A percentile compares a stretch with the other conserved stretches of the same genome.
These are phyloP conservation scores for Phytophthora melonis DNA, from an alignment of 352 stramenopile genomes.

Conservation along the genomic window DNA sequence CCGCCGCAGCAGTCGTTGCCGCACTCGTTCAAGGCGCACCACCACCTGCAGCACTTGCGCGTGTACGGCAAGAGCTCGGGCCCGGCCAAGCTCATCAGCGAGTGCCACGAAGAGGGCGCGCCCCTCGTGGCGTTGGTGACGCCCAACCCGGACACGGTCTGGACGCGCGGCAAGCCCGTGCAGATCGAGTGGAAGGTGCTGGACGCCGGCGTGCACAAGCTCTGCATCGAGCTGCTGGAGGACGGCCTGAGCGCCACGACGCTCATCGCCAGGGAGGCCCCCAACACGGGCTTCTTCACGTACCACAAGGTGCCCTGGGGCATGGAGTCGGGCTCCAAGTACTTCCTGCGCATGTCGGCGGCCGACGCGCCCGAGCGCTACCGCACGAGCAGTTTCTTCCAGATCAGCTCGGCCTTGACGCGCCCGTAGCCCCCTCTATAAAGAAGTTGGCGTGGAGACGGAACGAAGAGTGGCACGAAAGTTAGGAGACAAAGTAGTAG, in stretches of 20 bases:
- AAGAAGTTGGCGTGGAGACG: conserved; percentile 2
- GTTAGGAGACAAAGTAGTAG: conserved; percentile 24
- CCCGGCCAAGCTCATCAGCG: conserved; percentile 28
- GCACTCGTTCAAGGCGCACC: conserved; percentile 43
- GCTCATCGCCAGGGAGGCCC: conserved; percentile 58
- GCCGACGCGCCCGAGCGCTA: conserved; percentile 50
- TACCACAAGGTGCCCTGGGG: conserved; percentile 87
- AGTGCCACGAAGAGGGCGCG: conserved; percentile 47
- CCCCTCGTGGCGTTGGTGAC: conserved; percentile 52
- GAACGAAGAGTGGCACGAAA: conserved; percentile 15
- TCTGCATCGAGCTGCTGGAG: conserved; percentile 80
- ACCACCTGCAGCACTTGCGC: conserved; percentile 60
- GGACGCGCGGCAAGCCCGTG: conserved; percentile 75
- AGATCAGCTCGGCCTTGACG: conserved; percentile 66
- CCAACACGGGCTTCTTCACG: conserved; percentile 78
- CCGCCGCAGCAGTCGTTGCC: conserved; percentile 18
- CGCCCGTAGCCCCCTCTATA: not conserved
- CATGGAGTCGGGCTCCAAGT: conserved; percentile 79
- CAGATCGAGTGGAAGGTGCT: conserved; percentile 81
- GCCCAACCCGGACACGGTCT: conserved; percentile 61
- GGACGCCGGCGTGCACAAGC: conserved; percentile 50
- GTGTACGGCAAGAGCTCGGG: conserved; percentile 56
- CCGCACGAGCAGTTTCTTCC: conserved; percentile 74
- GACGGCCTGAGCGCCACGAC: conserved; percentile 72
- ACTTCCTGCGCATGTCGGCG: conserved; percentile 78